Evolutionary conservation across 2,329 filamentous ascomycete genomes (phyloP).

Genomic region (Juglanconis sp.): DNA sequence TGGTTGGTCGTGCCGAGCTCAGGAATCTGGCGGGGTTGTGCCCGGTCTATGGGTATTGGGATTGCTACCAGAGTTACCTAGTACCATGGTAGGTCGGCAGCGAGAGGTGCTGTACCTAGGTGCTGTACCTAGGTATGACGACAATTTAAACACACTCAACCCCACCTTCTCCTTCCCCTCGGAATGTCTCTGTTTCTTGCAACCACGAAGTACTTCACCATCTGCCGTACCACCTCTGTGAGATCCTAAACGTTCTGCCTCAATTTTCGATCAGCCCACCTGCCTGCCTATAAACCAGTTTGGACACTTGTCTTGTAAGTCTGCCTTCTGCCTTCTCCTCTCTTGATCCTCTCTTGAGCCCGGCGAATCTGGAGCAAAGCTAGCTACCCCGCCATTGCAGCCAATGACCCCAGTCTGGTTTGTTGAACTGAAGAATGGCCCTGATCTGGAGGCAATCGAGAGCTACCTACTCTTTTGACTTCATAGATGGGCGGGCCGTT

Average conservation of each 20-base stretch:
- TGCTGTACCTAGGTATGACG: background rate
- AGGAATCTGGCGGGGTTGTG: too few species aligned
- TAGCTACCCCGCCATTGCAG: conserved; percentile 1
- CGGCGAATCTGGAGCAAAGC: background rate
- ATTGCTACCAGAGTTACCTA: too few species aligned
- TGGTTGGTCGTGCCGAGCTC: background rate
- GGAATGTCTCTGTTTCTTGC: background rate
- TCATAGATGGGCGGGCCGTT: background rate
- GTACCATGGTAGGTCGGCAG: too few species aligned
- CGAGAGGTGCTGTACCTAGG: too few species aligned
- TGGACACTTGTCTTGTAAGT: background rate
- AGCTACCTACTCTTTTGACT: background rate
- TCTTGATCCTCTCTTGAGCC: background rate
- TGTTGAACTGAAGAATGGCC: background rate
- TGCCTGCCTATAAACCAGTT: background rate
- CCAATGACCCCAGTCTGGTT: background rate
- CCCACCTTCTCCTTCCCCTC: background rate
- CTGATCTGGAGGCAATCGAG: background rate
- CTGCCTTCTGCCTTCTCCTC: background rate
- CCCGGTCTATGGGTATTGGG: too few species aligned
- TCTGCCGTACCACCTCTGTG: background rate
- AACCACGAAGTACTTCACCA: background rate
- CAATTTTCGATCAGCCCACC: background rate
- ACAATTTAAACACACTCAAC: background rate
- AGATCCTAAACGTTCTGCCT: background rate